Conservation (phyloP, 768 basidiomycete genomes). For the Panaeolus papilionaceus region DNA sequence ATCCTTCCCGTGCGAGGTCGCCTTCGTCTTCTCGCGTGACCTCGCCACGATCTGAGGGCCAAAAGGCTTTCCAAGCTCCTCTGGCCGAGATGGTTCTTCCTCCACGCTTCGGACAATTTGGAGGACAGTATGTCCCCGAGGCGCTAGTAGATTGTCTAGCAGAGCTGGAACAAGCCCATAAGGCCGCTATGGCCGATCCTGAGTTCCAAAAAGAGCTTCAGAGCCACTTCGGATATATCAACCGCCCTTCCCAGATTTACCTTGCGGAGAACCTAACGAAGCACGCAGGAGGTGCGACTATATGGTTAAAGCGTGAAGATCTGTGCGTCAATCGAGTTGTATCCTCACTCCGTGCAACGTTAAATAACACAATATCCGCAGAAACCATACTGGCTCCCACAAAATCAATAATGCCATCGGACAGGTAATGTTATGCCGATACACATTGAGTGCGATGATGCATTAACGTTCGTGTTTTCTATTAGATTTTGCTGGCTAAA, state of each 20-base stretch:
- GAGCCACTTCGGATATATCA: conserved; percentile 91
- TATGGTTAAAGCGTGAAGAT: conserved; percentile 98
- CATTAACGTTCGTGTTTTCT: conserved; percentile 2
- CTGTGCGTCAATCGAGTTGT: conserved; percentile 52
- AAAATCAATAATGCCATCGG: conserved; percentile 99
- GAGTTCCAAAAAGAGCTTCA: conserved; percentile 93
- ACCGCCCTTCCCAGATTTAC: conserved; percentile 91
- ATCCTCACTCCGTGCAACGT: conserved; percentile 15
- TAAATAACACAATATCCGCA: conserved; percentile 32
- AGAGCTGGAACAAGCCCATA: conserved; percentile 92
- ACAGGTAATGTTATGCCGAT: conserved; percentile 56
- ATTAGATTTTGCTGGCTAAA: conserved; percentile 88
- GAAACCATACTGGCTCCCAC: conserved; percentile 98
- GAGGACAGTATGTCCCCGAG: conserved; percentile 98
- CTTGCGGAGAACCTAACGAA: conserved; percentile 90
- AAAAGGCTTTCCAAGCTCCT: conserved; percentile 27
- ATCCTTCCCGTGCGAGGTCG: conserved; percentile 42
- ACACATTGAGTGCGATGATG: not conserved
- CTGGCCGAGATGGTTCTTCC: conserved; percentile 61
- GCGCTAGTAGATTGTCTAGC: conserved; percentile 90
- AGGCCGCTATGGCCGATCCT: conserved; percentile 84
- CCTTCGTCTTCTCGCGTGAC: conserved; percentile 34
- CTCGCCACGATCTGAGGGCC: conserved; percentile 36
- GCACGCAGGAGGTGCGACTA: conserved; percentile 90
- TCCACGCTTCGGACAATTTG: conserved; percentile 91